Percentiles rank a stretch among this genome's conserved stretches.
Conservation (phyloP, 768 basidiomycete genomes). For the Leucosporidium creatinivorum region DNA sequence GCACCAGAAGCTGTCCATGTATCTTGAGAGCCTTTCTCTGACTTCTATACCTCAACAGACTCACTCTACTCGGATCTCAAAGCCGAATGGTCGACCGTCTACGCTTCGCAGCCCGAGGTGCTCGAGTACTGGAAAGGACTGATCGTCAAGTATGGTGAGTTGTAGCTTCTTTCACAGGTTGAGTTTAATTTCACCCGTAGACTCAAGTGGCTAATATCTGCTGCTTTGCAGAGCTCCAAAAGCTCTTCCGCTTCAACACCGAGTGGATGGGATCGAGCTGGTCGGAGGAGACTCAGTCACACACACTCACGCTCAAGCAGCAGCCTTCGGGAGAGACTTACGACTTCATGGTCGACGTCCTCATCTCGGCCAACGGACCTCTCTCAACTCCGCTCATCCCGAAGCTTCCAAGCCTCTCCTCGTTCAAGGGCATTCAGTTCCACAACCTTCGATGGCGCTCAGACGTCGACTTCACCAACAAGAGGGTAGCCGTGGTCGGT, state of each 20-base stretch:
- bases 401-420: constrained; percentile 46
- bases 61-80: constrained; percentile 25
- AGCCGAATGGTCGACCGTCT: constrained; percentile 47
- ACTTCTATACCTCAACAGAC: constrained; percentile 43
- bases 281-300: constrained; percentile 47
- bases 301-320: constrained; percentile 44
- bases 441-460: constrained; percentile 57
- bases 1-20: background rate
- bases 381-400: constrained; percentile 48
- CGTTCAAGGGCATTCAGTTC: constrained; percentile 51
- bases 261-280: constrained; percentile 48
- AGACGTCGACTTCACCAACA: constrained; percentile 50
- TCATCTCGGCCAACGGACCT: constrained; percentile 50
- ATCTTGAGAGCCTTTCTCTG: too few species aligned
- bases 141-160: constrained; percentile 40
- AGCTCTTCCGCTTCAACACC: constrained; percentile 47
- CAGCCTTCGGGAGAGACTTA: constrained; percentile 40
- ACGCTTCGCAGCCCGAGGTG: constrained; percentile 50
- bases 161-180: too few species aligned
- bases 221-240: constrained; percentile 42
- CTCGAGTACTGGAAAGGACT: constrained; percentile 50
- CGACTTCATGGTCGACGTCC: constrained; percentile 45
- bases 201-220: too few species aligned
- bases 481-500: constrained; percentile 57
- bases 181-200: too few species aligned